Conservation (phyloP, 352 stramenopile species). For the Pythium plurisporium region DNA sequence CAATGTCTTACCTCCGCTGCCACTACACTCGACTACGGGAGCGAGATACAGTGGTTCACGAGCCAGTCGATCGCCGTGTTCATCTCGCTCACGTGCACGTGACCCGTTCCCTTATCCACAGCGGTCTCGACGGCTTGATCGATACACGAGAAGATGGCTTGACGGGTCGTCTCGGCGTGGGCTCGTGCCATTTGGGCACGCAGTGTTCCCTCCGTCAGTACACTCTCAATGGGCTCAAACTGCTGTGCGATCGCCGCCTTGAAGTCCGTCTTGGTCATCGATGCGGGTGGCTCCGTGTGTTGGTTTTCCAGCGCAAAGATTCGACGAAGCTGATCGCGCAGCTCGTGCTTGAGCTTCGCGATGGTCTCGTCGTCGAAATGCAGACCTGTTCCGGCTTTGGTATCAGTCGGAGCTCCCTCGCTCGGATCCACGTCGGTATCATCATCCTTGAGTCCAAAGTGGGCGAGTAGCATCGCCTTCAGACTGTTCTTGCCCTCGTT, state of each 20-base stretch:
- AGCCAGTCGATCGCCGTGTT: slow-evolving; percentile 13
- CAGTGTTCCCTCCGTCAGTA: background rate
- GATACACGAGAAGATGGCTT: slow-evolving; percentile 11
- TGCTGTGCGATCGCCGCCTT: slow-evolving; percentile 3
- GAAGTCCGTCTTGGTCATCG: slow-evolving; percentile 9
- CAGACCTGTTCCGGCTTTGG: too few species aligned
- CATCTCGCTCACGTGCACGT: background rate
- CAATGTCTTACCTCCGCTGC: too few species aligned
- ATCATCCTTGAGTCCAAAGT: background rate
- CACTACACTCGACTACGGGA: too few species aligned
- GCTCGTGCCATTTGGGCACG: background rate
- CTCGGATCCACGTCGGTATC: too few species aligned
- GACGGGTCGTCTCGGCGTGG: background rate
- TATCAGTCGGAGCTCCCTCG: background rate
- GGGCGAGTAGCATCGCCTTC: slow-evolving; percentile 1
- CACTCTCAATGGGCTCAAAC: background rate
- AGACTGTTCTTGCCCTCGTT: too few species aligned
- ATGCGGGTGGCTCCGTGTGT: background rate
- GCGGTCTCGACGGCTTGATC: slow-evolving; percentile 4
- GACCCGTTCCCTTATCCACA: background rate
- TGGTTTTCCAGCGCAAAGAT: too few species aligned
- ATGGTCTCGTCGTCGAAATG: too few species aligned
- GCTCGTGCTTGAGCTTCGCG: background rate
- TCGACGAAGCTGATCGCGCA: background rate
- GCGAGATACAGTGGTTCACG: background rate